These are phyloP conservation scores for Coniella vitis DNA, from an alignment of 2,329 filamentous ascomycete genomes.

Conservation along the genomic window DNA sequence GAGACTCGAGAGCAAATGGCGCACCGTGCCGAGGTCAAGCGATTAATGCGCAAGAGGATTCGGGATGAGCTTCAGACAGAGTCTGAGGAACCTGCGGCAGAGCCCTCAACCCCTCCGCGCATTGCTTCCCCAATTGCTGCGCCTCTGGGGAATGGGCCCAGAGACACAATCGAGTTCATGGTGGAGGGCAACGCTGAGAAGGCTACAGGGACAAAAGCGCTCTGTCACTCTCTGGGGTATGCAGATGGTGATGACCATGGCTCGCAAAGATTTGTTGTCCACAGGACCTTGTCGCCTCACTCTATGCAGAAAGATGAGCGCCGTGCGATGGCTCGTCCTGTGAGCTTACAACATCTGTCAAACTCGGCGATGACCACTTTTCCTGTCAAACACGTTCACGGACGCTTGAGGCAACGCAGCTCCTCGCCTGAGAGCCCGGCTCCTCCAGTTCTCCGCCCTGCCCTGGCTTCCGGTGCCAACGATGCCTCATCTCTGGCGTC, in stretches of 20 bases:
- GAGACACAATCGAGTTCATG: conserved; percentile 43
- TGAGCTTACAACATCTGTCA: conserved; percentile 2
- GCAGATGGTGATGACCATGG: conserved; percentile 10
- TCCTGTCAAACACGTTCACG: not conserved
- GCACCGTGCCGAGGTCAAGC: conserved; percentile 48
- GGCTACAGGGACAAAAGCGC: not conserved
- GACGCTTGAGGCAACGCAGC: conserved; percentile 13
- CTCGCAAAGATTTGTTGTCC: not conserved
- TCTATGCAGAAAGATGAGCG: not conserved
- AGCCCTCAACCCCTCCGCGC: conserved; percentile 22
- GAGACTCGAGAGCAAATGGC: conserved; percentile 47
- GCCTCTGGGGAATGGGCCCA: conserved; percentile 31
- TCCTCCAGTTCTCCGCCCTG: conserved; percentile 10
- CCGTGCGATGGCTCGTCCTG: not conserved
- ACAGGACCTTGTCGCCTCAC: not conserved
- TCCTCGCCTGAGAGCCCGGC: conserved; percentile 15
- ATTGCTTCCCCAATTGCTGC: conserved; percentile 18
- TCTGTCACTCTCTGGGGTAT: not conserved
- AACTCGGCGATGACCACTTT: not conserved
- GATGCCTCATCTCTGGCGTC: conserved; percentile 18
- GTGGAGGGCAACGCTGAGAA: conserved; percentile 19
- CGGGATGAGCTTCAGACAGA: conserved; percentile 49
- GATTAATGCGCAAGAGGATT: conserved; percentile 50
- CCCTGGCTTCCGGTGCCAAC: not conserved
- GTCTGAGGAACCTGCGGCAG: conserved; percentile 27